Conservation (phyloP, 768 basidiomycete genomes). For the Pisolithus albus region DNA sequence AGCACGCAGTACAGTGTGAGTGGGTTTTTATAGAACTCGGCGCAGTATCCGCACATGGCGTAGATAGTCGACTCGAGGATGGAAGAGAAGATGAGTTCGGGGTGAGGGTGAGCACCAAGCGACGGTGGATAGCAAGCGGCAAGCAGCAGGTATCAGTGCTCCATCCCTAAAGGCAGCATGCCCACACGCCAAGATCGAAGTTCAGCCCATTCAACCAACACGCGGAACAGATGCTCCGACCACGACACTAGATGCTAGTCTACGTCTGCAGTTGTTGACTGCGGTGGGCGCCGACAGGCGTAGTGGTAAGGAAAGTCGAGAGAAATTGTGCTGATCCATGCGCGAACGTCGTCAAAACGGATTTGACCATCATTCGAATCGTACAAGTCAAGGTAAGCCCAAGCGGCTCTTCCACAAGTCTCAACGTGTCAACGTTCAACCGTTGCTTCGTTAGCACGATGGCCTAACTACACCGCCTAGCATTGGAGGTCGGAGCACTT, state of each 20-base stretch:
- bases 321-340: slow-evolving; percentile 76
- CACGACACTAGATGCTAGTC: slow-evolving; percentile 66
- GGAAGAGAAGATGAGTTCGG: neutral
- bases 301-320: slow-evolving; percentile 56
- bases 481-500: too few species aligned
- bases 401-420: too few species aligned
- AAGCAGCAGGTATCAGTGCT: slow-evolving; percentile 63
- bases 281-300: slow-evolving; percentile 71
- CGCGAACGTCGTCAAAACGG: slow-evolving; percentile 47
- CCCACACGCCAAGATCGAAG: neutral
- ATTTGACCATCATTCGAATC: neutral
- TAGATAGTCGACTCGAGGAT: neutral
- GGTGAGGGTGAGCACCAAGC: neutral
- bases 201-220: neutral
- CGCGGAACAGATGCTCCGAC: slow-evolving; percentile 35
- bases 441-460: too few species aligned
- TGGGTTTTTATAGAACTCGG: neutral
- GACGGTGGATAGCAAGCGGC: slow-evolving; percentile 39
- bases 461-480: too few species aligned
- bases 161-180: slow-evolving; percentile 66
- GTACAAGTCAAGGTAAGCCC: too few species aligned
- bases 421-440: too few species aligned
- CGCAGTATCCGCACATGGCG: neutral
- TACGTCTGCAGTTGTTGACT: slow-evolving; percentile 65
- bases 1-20: slow-evolving; percentile 24